Evolutionary conservation across 1,139 yeast species (phyloP).

Genomic region (Arxiozyma slooffiae): DNA sequence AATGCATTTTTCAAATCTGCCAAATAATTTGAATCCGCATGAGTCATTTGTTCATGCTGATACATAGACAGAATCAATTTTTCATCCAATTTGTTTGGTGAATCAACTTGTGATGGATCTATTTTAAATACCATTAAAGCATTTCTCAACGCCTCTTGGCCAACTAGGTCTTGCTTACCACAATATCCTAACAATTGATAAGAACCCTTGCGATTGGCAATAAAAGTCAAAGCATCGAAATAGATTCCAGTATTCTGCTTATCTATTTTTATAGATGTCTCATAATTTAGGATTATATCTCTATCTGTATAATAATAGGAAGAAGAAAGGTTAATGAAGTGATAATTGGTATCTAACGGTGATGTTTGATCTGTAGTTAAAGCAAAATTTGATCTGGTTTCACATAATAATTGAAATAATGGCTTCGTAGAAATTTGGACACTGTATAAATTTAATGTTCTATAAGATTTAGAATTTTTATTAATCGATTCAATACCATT

Average conservation of each 20-base stretch:
- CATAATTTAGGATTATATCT: constrained; percentile 52
- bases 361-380: constrained; percentile 21
- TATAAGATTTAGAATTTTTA: constrained; percentile 25
- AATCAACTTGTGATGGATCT: constrained; percentile 25
- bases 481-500: constrained; percentile 6
- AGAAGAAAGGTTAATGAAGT: constrained; percentile 47
- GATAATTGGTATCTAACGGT: constrained; percentile 25
- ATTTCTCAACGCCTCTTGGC: constrained; percentile 48
- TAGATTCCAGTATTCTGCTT: constrained; percentile 47
- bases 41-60: constrained; percentile 28
- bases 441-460: constrained; percentile 28
- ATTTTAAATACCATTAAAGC: constrained; percentile 51
- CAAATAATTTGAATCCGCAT: constrained; percentile 29
- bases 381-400: constrained; percentile 21
- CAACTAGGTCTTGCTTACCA: constrained; percentile 52
- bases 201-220: constrained; percentile 40
- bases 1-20: constrained; percentile 35
- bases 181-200: constrained; percentile 44
- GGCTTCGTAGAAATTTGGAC: constrained; percentile 32
- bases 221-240: constrained; percentile 52
- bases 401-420: constrained; percentile 38
- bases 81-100: constrained; percentile 28
- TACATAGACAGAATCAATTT: constrained; percentile 43
- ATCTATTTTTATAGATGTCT: constrained; percentile 45
- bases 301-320: constrained; percentile 53